Percentiles rank a stretch among this genome's conserved stretches.
Evolutionary conservation across 495 filamentous ascomycete species (phyloP).

Genomic region (Neurospora tetrasperma): DNA sequence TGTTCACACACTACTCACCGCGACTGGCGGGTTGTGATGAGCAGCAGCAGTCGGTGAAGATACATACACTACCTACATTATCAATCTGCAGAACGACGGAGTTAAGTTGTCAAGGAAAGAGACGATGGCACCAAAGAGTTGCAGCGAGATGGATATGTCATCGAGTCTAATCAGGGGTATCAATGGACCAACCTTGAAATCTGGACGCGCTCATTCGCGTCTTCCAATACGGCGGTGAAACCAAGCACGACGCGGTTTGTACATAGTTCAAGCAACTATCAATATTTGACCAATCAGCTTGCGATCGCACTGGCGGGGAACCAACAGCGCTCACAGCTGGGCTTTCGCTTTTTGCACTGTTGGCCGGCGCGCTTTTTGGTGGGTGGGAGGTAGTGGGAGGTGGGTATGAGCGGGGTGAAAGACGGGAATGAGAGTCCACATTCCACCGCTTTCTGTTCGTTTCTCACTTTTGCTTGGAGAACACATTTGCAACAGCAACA

Average conservation of each 20-base stretch:
- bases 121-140: not conserved
- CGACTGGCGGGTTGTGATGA: not conserved
- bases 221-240: not conserved
- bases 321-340: not conserved
- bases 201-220: not conserved
- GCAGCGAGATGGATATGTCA: not conserved
- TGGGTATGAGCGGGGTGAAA: not conserved
- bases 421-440: not conserved
- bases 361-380: not conserved
- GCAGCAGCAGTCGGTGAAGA: not conserved
- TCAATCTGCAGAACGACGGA: not conserved
- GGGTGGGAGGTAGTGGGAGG: not conserved
- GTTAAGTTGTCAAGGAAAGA: not conserved
- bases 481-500: not conserved
- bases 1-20: not conserved
- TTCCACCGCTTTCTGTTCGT: not conserved
- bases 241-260: not conserved
- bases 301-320: not conserved
- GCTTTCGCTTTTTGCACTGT: not conserved
- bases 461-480: not conserved
- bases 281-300: not conserved
- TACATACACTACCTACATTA: not conserved
- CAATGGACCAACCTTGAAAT: not conserved
- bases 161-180: not conserved
- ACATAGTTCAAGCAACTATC: not conserved